These are phyloP conservation scores for Nicotiana tabacum DNA, from an alignment of 257 asterid genomes.

Conservation along the genomic window DNA sequence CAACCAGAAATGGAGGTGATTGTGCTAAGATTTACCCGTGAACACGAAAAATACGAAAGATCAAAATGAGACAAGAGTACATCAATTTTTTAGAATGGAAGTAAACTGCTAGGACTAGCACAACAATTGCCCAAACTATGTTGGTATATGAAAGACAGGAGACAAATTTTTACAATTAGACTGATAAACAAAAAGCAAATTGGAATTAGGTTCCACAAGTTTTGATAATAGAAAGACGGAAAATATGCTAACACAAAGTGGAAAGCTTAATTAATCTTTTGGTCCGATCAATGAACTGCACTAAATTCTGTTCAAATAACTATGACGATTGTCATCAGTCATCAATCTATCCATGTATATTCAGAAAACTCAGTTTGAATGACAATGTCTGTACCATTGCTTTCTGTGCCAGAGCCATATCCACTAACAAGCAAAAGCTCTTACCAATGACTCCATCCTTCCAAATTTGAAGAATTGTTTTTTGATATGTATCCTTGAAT, in stretches of 20 bases:
- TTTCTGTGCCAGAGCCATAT: background rate
- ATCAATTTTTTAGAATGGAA: background rate
- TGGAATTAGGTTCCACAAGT: background rate
- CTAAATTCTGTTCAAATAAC: background rate
- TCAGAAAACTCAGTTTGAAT: background rate
- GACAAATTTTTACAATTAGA: background rate
- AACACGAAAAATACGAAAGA: background rate
- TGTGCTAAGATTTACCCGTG: background rate
- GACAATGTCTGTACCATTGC: background rate
- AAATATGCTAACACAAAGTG: background rate
- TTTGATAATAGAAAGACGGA: background rate
- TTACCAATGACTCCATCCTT: background rate
- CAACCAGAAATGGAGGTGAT: conserved; percentile 3
- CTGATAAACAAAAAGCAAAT: background rate
- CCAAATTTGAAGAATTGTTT: background rate
- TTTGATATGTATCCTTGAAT: background rate
- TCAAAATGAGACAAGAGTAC: background rate
- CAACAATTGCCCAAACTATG: background rate
- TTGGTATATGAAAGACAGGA: background rate
- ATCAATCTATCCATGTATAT: background rate
- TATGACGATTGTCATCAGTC: conserved; percentile 6
- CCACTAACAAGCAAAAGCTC: background rate
- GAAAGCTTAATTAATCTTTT: background rate
- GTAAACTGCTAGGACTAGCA: background rate
- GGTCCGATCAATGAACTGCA: conserved; percentile 1